A percentile compares a stretch with the other conserved stretches of the same genome.
phyloP scores from a whole-genome alignment of 441 rosid genomes.

The Erodium moschatum region DNA sequence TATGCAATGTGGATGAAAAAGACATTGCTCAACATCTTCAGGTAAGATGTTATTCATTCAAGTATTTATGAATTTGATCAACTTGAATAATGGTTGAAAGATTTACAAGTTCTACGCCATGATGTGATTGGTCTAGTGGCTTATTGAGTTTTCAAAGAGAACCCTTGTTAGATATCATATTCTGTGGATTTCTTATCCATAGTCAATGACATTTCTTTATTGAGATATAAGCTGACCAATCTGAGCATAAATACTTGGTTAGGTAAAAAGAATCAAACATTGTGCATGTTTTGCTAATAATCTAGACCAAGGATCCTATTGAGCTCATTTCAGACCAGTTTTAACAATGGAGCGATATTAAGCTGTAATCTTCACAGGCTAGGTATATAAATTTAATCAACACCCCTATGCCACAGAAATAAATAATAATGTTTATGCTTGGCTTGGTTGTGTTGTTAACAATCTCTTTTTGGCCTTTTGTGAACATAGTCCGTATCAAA shows the following conservation, averaged over 20 bases:
- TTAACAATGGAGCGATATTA: not conserved
- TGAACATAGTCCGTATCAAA: not conserved
- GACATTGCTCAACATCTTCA: slow-evolving; percentile 93
- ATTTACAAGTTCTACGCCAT: slow-evolving; percentile 10
- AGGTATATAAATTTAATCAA: not conserved
- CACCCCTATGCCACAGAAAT: not conserved
- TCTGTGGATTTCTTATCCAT: slow-evolving; percentile 15
- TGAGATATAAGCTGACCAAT: slow-evolving; percentile 11
- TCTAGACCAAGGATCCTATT: slow-evolving; percentile 8
- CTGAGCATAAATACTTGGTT: slow-evolving; percentile 17
- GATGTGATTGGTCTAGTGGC: slow-evolving; percentile 6
- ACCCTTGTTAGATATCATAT: slow-evolving; percentile 9
- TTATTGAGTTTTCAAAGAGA: slow-evolving; percentile 5
- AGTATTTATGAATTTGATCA: not conserved
- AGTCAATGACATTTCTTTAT: slow-evolving; percentile 8
- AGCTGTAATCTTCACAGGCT: not conserved
- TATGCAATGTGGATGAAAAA: slow-evolving; percentile 86
- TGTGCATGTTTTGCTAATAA: slow-evolving; percentile 13
- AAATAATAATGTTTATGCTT: not conserved
- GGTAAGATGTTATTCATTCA: slow-evolving; percentile 38
- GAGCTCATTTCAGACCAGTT: slow-evolving; percentile 1
- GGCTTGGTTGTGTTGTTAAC: not conserved
- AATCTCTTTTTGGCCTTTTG: not conserved
- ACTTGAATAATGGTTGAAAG: slow-evolving; percentile 8
- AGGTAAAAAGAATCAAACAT: slow-evolving; percentile 11